Base-by-base conservation (phyloP, 2,329 filamentous ascomycete genomes). In the Penicillium capsulatum region DNA sequence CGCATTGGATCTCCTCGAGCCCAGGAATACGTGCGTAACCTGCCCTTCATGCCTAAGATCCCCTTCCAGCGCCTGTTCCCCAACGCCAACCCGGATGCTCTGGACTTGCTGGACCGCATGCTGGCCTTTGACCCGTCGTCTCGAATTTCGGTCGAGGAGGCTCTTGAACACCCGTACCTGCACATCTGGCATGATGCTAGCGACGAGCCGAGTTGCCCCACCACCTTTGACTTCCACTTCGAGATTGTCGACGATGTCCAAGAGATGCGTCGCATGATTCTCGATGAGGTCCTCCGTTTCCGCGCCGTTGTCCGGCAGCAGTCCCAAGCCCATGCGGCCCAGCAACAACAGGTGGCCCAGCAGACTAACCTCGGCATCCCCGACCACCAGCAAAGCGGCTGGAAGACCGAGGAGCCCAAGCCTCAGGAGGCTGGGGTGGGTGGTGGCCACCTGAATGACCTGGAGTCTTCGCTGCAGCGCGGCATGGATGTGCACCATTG, bases 181-280 rank as follows among this genome's bases (percentile, higher is more conserved):
- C 81, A 91, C 61, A 96, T 98, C 71, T 97, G 92, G 92, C 92
- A 98, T 72, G 92, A 98, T 57, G 86, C 90, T 36, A 90, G 86
- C 3, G 92, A 98, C 68, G 92, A 98, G 73, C 92, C 92, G 14
- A 80, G 83, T 50, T 97, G 91, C 72, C 90, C 90, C 0, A 86
- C 84, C 11, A 90, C 88, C 13, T 98, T 98, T 70, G 90, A 98
- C 74, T 98, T 98, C 72, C 85, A 91, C 64, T 98, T 98, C 60
- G 92, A 98, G 66, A 83, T 95, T n/a, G 81, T 96, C 27, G 91
- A 98, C 37, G 92, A 97, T 31, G 89, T 98, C 14, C 77, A 75
- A 15, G 86, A 96, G 55, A 97, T 98, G 90, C 86, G 92, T 63
- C 83, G 83, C 68, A 94, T 96, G 87, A 98, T 98, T 51, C 74